Percentiles rank a stretch among this genome's conserved stretches.
phyloP scores from a whole-genome alignment of 495 filamentous ascomycete species.

The Podospora bellae-mahoneyi region DNA sequence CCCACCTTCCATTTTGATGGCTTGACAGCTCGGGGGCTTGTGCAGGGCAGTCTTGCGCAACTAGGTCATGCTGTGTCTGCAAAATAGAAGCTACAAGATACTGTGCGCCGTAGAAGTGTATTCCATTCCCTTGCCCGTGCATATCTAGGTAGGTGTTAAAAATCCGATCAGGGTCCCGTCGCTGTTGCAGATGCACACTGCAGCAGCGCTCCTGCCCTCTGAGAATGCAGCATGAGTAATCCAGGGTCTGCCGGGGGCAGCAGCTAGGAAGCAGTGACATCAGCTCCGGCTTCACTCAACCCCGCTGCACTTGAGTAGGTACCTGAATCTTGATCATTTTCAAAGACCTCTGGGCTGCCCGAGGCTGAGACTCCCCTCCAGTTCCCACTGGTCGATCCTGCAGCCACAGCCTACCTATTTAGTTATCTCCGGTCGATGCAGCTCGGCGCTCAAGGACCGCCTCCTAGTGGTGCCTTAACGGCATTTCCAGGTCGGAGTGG shows the following conservation, averaged over 20 bases:
- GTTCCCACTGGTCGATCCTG: neutral
- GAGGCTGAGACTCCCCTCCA: neutral
- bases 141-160: too few relatives aligned
- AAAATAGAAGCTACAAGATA: neutral
- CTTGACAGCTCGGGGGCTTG: neutral
- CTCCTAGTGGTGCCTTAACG: neutral
- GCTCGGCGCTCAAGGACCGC: neutral
- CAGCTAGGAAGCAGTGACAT: neutral
- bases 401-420: neutral
- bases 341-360: neutral
- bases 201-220: neutral
- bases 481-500: neutral
- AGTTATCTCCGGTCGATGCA: neutral
- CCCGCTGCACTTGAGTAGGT: too few relatives aligned
- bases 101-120: neutral
- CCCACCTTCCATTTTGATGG: constrained; percentile 1
- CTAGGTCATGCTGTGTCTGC: neutral
- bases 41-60: neutral
- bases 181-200: neutral
- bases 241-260: neutral
- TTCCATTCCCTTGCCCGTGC: too few relatives aligned
- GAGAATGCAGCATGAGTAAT: neutral
- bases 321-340: neutral
- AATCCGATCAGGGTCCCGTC: neutral
- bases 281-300: neutral